Evolutionary conservation across 768 basidiomycete species (phyloP), one percentile per base, ranked within the genome.

Genomic region (Lyophyllum shimeji): DNA sequence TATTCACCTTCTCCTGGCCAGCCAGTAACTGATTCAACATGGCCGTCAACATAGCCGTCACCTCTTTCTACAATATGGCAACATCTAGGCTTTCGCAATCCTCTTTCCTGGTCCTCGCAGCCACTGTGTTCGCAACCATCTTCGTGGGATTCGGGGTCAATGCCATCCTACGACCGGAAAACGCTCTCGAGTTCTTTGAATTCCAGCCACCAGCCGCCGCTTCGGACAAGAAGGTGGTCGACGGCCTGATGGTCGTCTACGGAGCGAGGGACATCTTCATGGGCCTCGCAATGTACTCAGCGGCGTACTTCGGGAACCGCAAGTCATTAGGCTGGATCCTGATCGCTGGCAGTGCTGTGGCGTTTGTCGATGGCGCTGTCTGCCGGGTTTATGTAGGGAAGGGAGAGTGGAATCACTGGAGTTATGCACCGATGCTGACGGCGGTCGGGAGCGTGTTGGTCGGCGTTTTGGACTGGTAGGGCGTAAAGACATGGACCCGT

Each of bases 211-310:
- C 54, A 29, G 47, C 47, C 29, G 21, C 39, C 27, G 46, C 25
- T 21, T 27, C 50, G 17, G 54, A 56, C 33, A 1, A 54, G 23
- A 50, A 56, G 20, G 18, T 56, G 18, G 58, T 59, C 48, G 58
- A 59, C 47, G 45, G 55, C 48, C 58, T 59, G 25, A 55, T 59
- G 57, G 53, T 45, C 7, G 24, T 55, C 34, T 59, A 59, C 31
- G 57, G 57, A 29, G 57, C 37, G 18, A 47, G 57, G 40, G 57
- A 59, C 57, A 50, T 59, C 23, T 59, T 59, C 46, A 59, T 59
- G 57, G 57, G 57, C 46, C 24, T 59, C 17, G 57, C 57, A 17
- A 59, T 59, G 23, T 52, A 56, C 50, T 23, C 55, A 24, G 54
- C 42, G 5, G 55, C 58, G 18, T 59, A 44, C 47, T 56, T 46